Evolutionary conservation across 495 filamentous ascomycete genomes (phyloP).

Genomic region (Penicillium lagena): DNA sequence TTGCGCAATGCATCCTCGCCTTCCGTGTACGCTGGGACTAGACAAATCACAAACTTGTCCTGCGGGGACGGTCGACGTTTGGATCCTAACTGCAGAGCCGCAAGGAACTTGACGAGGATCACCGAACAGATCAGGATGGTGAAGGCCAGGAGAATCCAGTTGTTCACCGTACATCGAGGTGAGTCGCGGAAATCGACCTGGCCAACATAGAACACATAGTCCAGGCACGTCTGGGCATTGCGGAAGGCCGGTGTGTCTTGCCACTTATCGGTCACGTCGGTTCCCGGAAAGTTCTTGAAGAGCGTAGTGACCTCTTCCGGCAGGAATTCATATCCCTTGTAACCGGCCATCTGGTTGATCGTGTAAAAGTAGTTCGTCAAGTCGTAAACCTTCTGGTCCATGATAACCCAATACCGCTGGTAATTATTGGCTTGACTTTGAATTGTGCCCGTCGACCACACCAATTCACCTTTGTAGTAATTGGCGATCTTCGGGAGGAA

Average conservation of each 20-base stretch:
- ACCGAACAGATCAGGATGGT: slow-evolving; percentile 74
- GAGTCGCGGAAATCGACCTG: slow-evolving; percentile 76
- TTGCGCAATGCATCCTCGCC: slow-evolving; percentile 91
- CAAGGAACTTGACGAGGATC: slow-evolving; percentile 83
- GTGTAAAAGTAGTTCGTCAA: slow-evolving; percentile 88
- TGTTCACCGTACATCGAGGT: slow-evolving; percentile 78
- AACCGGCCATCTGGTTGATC: slow-evolving; percentile 39
- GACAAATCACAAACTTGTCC: slow-evolving; percentile 98
- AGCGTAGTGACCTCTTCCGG: slow-evolving; percentile 54
- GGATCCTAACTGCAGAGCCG: slow-evolving; percentile 87
- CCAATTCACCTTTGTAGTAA: slow-evolving; percentile 82
- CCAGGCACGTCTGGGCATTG: slow-evolving; percentile 68
- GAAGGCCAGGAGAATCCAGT: slow-evolving; percentile 84
- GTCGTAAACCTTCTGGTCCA: slow-evolving; percentile 73
- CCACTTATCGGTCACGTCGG: slow-evolving; percentile 66
- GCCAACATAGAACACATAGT: slow-evolving; percentile 78
- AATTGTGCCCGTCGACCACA: slow-evolving; percentile 53
- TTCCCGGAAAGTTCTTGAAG: slow-evolving; percentile 68
- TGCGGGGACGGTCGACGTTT: slow-evolving; percentile 85
- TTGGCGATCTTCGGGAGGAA: slow-evolving; percentile 78
- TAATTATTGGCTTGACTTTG: slow-evolving; percentile 53
- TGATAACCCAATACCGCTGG: slow-evolving; percentile 72
- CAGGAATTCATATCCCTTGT: slow-evolving; percentile 58
- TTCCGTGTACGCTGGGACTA: slow-evolving; percentile 96
- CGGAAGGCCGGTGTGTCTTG: slow-evolving; percentile 40